Base-by-base conservation (phyloP, 2,329 filamentous ascomycete species). In the Penicillium oxalicum region DNA sequence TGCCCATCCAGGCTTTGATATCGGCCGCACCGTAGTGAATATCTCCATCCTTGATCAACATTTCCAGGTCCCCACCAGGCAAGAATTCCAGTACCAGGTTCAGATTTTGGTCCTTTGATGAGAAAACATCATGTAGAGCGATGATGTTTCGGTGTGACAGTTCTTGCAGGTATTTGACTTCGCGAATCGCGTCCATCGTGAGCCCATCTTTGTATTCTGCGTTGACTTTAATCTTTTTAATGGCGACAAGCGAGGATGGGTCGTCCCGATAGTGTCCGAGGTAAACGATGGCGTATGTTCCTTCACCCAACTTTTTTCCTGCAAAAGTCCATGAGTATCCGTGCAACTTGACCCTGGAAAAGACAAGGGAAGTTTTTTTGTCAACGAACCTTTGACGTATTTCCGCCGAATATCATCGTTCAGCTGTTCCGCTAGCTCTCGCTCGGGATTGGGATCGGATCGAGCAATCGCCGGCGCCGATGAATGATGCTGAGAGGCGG, bases 1-100 rank as follows among this genome's bases (percentile, higher is more conserved):
- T 97, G 55, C 87, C 88, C 85, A 96, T 95, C 93, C 93, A 98
- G 12, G 90, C 87, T 70, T 98, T 98, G 69, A 97, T 90, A 69
- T 98, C 93, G 13, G 88, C 87, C 9, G 83, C 81, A 53, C 87
- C 87, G 69, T 97, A 97, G 47, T 83, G 82, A 40, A 96, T 84
- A 46, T 84, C 80, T 28, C 80, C 83, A 70, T 97, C 91, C 67
- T 88, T 88, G 68, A 95, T 95, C 50, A 98, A 81, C 79, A 91
- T 89, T 70, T 97, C 89, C 27, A 98, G 79, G 70, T 98, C 93
- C 56, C 93, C 91, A n/a, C 88, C 81, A 0, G 91, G 91, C 4
- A 97, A 79, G 69, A 87, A 95, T 71, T 98, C 93, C 59, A 98
- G 83, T 25, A 98, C 93, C 7, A 98, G 81, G 65, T 94, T 95